These are phyloP conservation scores for Takakia lepidozioides DNA, from an alignment of 225 moss, liverwort and hornwort species.

Conservation along the genomic window DNA sequence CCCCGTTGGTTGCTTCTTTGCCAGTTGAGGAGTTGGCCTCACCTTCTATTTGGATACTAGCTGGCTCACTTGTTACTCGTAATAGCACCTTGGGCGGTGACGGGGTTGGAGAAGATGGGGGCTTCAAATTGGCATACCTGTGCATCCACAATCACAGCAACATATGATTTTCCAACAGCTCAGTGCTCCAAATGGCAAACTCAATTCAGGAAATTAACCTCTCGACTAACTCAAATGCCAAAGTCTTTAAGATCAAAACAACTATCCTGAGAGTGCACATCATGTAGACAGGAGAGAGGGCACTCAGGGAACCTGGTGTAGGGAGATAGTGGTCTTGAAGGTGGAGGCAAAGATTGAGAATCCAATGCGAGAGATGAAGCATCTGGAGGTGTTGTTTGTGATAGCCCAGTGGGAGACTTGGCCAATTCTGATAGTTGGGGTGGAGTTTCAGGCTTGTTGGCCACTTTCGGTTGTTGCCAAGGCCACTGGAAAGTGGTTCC, in stretches of 20 bases:
- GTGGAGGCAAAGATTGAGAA: not conserved
- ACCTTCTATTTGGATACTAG: not conserved
- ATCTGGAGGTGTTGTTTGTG: not conserved
- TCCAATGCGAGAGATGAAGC: not conserved
- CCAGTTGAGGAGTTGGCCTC: not conserved
- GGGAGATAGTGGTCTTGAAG: constrained; percentile 20
- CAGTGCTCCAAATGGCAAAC: too few relatives aligned
- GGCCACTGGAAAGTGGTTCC: constrained; percentile 11
- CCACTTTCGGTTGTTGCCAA: constrained; percentile 8
- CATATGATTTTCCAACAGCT: not conserved
- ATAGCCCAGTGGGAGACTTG: not conserved
- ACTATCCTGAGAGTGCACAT: not conserved
- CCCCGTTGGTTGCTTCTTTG: not conserved
- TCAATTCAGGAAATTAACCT: not conserved
- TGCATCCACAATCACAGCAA: not conserved
- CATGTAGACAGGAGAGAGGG: not conserved
- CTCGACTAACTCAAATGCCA: not conserved
- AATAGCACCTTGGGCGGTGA: constrained; percentile 6
- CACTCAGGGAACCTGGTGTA: constrained; percentile 8
- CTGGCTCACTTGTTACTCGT: not conserved
- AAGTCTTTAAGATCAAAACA: not conserved
- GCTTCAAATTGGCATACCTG: constrained; percentile 33
- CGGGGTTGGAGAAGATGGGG: constrained; percentile 23
- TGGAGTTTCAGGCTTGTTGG: too few relatives aligned
- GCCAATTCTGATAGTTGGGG: too few relatives aligned